These are phyloP conservation scores for Eremochloa ophiuroides DNA, from an alignment of 176 grass and related monocot genomes.

Conservation along the genomic window DNA sequence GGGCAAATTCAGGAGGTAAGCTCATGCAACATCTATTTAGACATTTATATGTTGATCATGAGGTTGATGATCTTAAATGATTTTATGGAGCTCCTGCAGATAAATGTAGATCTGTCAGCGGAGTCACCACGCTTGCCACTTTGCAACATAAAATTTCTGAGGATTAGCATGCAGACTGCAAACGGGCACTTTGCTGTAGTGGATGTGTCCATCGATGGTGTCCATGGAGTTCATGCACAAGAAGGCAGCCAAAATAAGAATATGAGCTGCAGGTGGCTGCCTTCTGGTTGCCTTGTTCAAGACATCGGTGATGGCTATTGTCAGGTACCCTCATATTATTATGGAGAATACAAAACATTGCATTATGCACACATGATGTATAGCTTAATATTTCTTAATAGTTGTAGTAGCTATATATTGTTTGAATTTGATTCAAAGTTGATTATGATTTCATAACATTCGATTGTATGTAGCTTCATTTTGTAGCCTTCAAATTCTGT, in stretches of 20 bases:
- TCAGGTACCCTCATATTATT: conserved; percentile 21
- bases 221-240: background rate
- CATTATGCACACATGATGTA: background rate
- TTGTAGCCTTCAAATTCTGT: background rate
- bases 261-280: conserved; percentile 12
- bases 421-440: background rate
- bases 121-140: conserved; percentile 37
- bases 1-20: conserved; percentile 12
- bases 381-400: background rate
- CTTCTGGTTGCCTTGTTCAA: conserved; percentile 39
- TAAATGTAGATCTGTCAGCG: conserved; percentile 53
- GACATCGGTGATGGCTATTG: conserved; percentile 16
- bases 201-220: conserved; percentile 46
- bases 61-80: background rate
- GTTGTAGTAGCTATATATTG: background rate
- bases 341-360: background rate
- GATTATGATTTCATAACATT: background rate
- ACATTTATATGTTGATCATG: background rate
- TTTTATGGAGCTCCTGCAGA: conserved; percentile 21
- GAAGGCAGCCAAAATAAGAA: background rate
- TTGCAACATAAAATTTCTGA: conserved; percentile 41
- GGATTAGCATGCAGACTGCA: conserved; percentile 27
- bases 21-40: background rate
- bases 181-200: conserved; percentile 44
- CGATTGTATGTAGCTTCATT: background rate